Conservation (phyloP, 305 asterid species). For the Solanum hybrid region DNA sequence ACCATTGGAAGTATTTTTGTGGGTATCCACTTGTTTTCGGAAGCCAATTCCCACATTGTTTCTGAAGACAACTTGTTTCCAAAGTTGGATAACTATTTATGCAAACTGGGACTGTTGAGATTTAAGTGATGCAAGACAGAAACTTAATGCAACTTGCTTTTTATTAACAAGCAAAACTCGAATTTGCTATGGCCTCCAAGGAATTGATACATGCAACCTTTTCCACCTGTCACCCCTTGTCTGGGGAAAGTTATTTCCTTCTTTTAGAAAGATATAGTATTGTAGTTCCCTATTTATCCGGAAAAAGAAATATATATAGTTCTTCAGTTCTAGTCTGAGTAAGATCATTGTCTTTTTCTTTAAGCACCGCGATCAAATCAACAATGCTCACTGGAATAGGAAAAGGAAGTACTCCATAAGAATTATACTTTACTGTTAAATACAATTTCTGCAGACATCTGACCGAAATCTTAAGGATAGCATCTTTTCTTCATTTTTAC, state of each 20-base stretch:
- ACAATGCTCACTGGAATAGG: background rate
- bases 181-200: background rate
- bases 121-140: background rate
- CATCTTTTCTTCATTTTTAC: background rate
- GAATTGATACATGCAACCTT: background rate
- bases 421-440: background rate
- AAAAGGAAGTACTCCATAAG: background rate
- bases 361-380: background rate
- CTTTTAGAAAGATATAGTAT: background rate
- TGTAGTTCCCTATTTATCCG: background rate
- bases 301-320: background rate
- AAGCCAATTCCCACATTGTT: background rate
- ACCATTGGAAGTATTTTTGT: background rate
- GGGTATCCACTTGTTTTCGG: background rate
- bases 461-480: background rate
- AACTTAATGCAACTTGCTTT: background rate
- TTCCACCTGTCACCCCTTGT: background rate
- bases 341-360: background rate
- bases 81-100: background rate
- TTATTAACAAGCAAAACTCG: background rate
- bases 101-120: background rate
- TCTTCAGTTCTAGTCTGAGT: background rate
- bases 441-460: background rate
- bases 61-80: background rate
- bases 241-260: background rate